A percentile compares a stretch with the other conserved stretches of the same genome.
Conservation (phyloP, 441 rosid species). For the Macaranga tanarius region DNA sequence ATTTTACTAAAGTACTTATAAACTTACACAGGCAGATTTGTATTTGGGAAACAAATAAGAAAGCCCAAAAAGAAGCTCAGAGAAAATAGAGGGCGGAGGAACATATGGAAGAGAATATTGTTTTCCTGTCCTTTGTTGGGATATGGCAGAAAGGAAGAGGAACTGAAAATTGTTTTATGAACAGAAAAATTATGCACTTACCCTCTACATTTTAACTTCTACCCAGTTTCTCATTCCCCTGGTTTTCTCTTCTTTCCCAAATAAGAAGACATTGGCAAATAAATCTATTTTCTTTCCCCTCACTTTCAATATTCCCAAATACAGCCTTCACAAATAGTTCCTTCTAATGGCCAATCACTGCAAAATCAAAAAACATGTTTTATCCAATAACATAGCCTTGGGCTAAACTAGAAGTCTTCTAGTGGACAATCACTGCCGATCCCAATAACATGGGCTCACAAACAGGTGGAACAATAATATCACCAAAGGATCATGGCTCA, state of each 20-base stretch:
- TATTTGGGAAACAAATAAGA: background rate
- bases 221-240: background rate
- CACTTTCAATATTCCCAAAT: background rate
- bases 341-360: background rate
- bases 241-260: background rate
- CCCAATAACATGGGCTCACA: background rate
- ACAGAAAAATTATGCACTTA: background rate
- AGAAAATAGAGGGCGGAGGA: background rate
- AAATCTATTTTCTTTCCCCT: background rate
- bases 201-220: too few relatives aligned
- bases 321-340: background rate
- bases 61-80: background rate
- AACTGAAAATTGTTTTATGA: background rate
- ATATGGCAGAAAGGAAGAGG: background rate
- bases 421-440: background rate
- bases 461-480: background rate
- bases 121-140: background rate
- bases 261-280: background rate
- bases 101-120: background rate
- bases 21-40: background rate
- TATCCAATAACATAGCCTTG: background rate
- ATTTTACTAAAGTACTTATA: background rate
- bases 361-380: background rate
- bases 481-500: background rate
- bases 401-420: background rate